Percentiles rank a stretch among this genome's conserved stretches.
phyloP scores from a whole-genome alignment of 108 stramenopile genomes.

The Ochromonas danica region DNA sequence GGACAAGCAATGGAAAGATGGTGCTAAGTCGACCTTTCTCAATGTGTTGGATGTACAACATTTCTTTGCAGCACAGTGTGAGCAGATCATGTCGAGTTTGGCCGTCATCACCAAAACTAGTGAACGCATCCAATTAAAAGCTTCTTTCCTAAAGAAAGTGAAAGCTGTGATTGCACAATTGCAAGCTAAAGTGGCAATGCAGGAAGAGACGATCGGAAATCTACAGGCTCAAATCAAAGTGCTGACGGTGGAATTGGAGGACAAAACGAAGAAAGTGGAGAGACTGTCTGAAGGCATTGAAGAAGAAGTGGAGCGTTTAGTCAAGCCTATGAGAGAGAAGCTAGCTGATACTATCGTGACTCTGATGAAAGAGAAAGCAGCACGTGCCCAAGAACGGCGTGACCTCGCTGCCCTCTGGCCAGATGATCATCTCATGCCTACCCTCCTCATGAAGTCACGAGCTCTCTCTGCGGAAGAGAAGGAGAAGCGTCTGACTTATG shows the following conservation, averaged over 20 bases:
- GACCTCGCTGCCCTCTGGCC: conserved; percentile 29
- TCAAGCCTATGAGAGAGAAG: conserved; percentile 7
- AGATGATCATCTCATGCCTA: background rate
- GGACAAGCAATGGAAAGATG: conserved; percentile 20
- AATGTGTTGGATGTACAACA: background rate
- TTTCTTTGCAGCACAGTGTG: background rate
- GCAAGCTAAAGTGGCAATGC: background rate
- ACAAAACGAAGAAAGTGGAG: conserved; percentile 29
- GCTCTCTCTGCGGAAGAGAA: background rate
- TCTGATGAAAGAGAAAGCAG: conserved; percentile 34
- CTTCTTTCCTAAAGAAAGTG: background rate
- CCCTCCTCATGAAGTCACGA: conserved; percentile 31
- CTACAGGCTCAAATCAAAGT: background rate
- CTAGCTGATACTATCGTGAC: conserved; percentile 4
- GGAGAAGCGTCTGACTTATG: background rate
- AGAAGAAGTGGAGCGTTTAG: conserved; percentile 32
- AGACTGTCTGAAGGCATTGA: conserved; percentile 27
- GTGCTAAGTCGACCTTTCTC: background rate
- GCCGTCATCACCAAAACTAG: background rate
- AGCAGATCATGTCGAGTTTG: background rate
- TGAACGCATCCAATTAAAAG: background rate
- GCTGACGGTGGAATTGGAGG: conserved; percentile 2
- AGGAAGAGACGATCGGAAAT: conserved; percentile 9
- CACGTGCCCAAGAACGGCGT: conserved; percentile 31
- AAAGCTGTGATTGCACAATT: background rate